A percentile compares a stretch with the other conserved stretches of the same genome.
Evolutionary conservation across 495 filamentous ascomycete genomes (phyloP).

Genomic region (Penicillium atrosanguineum): DNA sequence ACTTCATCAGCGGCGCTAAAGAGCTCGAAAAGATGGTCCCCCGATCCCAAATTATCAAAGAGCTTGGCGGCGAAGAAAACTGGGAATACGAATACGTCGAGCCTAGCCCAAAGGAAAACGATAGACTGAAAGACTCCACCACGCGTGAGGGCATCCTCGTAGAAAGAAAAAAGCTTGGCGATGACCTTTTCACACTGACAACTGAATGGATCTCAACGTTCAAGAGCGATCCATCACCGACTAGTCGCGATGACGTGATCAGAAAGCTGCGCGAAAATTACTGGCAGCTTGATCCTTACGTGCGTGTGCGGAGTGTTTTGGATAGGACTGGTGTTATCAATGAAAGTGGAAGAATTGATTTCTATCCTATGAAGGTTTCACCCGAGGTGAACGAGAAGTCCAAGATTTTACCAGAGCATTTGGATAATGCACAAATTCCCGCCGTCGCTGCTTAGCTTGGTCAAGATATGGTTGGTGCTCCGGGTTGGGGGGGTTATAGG

Average conservation of each 20-base stretch:
- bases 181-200: conserved; percentile 65
- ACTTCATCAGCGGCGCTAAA: conserved; percentile 76
- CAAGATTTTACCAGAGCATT: background rate
- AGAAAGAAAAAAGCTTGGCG: conserved; percentile 57
- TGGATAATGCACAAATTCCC: background rate
- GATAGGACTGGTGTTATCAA: conserved; percentile 69
- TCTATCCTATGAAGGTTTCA: conserved; percentile 47
- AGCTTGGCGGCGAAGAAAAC: conserved; percentile 81
- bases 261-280: conserved; percentile 69
- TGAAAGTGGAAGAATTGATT: conserved; percentile 59
- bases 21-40: conserved; percentile 75
- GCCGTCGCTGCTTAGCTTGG: background rate
- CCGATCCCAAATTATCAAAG: conserved; percentile 62
- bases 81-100: conserved; percentile 81
- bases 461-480: background rate
- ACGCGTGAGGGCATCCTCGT: conserved; percentile 54
- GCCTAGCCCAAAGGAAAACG: conserved; percentile 69
- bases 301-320: conserved; percentile 65
- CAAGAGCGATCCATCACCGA: conserved; percentile 38
- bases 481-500: too few species aligned
- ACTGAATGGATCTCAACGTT: conserved; percentile 57
- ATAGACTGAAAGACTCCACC: conserved; percentile 59
- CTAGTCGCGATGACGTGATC: conserved; percentile 55
- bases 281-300: conserved; percentile 74
- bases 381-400: conserved; percentile 2